Conservation (phyloP, 1,284 basidiomycete species). For the Marasmius fiardii region DNA sequence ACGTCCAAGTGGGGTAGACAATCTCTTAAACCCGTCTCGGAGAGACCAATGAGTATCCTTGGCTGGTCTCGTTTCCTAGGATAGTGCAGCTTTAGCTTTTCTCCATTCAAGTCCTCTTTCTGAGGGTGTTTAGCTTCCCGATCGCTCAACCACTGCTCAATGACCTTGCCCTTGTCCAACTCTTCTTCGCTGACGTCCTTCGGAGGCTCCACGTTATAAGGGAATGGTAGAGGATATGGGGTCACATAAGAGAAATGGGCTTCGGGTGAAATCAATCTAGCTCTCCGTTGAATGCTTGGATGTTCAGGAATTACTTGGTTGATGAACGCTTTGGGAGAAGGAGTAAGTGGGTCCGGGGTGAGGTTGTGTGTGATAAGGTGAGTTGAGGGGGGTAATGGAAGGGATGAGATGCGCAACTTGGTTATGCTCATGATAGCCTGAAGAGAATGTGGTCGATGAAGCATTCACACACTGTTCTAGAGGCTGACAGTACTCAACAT, state of each 20-base stretch:
- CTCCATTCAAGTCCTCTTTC: slow-evolving; percentile 11
- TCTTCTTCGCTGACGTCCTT: slow-evolving; percentile 36
- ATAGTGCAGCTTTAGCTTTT: slow-evolving; percentile 41
- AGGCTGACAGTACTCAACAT: neutral
- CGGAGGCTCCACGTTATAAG: slow-evolving; percentile 70
- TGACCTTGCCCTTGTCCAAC: slow-evolving; percentile 56
- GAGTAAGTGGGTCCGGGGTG: slow-evolving; percentile 62
- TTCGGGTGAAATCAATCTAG: slow-evolving; percentile 52
- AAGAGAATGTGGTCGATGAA: neutral
- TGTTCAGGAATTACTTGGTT: slow-evolving; percentile 42
- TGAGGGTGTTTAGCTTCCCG: slow-evolving; percentile 54
- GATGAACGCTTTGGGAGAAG: slow-evolving; percentile 49
- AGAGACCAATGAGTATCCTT: slow-evolving; percentile 67
- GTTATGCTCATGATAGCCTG: slow-evolving; percentile 1
- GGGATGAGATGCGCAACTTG: slow-evolving; percentile 50
- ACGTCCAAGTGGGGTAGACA: slow-evolving; percentile 86
- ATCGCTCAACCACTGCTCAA: slow-evolving; percentile 69
- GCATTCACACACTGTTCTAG: neutral
- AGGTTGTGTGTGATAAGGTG: slow-evolving; percentile 67
- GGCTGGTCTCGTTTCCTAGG: slow-evolving; percentile 53
- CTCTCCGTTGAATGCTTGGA: slow-evolving; percentile 75
- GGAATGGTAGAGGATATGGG: slow-evolving; percentile 84
- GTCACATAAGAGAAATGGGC: slow-evolving; percentile 83
- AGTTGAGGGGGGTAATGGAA: slow-evolving; percentile 61
- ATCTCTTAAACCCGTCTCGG: slow-evolving; percentile 65